Percentiles rank a stretch among this genome's conserved stretches.
These are phyloP conservation scores for Citrus medica DNA, from an alignment of 345 rosid genomes.

Conservation along the genomic window DNA sequence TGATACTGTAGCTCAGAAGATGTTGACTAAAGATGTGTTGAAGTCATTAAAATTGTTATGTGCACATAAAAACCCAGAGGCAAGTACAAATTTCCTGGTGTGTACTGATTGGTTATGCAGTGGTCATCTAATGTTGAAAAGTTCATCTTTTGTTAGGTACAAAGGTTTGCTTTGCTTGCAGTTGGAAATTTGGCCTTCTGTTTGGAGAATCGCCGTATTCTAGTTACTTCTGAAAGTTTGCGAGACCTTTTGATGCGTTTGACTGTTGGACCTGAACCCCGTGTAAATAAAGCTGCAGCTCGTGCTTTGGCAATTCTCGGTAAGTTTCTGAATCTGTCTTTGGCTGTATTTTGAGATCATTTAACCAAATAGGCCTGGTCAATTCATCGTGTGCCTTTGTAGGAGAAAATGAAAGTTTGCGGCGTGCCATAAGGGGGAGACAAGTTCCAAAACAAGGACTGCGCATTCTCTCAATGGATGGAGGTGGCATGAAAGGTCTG, in stretches of 20 bases:
- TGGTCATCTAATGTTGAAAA: conserved; percentile 12
- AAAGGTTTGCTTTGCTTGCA: conserved; percentile 80
- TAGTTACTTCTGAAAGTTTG: conserved; percentile 94
- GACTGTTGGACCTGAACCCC: conserved; percentile 75
- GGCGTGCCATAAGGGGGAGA: conserved; percentile 91
- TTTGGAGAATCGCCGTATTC: conserved; percentile 84
- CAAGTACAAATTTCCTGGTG: conserved; percentile 27
- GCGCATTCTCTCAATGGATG: conserved; percentile 98
- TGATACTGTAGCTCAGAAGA: conserved; percentile 84
- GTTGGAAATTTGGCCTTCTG: conserved; percentile 97
- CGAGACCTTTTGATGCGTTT: conserved; percentile 81
- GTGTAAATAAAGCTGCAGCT: conserved; percentile 93
- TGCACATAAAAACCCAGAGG: conserved; percentile 82
- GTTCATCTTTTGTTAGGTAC: conserved; percentile 56
- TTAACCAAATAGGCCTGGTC: conserved; percentile 2
- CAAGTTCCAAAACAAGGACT: conserved; percentile 87
- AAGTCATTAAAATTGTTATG: conserved; percentile 78
- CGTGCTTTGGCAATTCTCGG: conserved; percentile 99
- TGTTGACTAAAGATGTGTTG: conserved; percentile 84
- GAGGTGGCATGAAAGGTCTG: conserved; percentile 99
- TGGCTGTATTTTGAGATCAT: background rate
- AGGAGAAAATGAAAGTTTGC: conserved; percentile 95
- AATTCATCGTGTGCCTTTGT: conserved; percentile 18
- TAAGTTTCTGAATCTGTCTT: conserved; percentile 29
- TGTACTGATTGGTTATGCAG: conserved; percentile 10